Evolutionary conservation across 306 rosid species (phyloP), one percentile per base, ranked within the genome.

Genomic region (Fragaria vesca): DNA sequence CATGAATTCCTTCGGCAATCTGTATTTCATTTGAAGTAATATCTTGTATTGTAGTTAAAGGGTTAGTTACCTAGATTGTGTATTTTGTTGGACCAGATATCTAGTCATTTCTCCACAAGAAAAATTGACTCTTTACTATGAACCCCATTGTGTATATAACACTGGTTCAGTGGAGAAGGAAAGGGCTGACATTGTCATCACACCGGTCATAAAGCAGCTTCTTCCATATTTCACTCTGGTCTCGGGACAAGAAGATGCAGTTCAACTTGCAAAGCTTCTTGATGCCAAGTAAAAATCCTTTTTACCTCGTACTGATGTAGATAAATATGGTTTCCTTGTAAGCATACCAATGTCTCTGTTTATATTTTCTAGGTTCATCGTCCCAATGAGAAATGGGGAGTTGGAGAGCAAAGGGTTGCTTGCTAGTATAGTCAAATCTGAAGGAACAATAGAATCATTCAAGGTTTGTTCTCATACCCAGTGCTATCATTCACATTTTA

Each of bases 221-320:
- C 80, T 94, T 78, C 97, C 97, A 2, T 79, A 76, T n/a, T 89
- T 94, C 82, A 90, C 95, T 66, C 83, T 92, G 90, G 98, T 94
- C 77, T 90, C 93, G 0, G 97, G 98, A 72, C 97, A 94, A 85
- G 98, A 92, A 86, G 98, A 92, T 87, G 98, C 98, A 24, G 93
- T 92, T 79, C 85, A 81, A 80, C 92, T 94, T 73, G 97, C 93
- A 74, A 94, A 91, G 90, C 81, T 90, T 54, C 90, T 94, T 65
- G 83, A 84, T 70, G 93, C 97, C 84, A 94, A 83, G 98, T 94
- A 89, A 43, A 28, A 3, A 24, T 12, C 30, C 16, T 42, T 6
- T 58, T 10, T 26, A 52, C 74, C 70, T 72, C 34, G n/a, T 42
- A 26, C 21, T 20, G 55, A 81, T 48, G 48, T 43, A 38, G 30